Base-by-base conservation (phyloP, 2,329 filamentous ascomycete genomes). In the Aureobasidium vineae region DNA sequence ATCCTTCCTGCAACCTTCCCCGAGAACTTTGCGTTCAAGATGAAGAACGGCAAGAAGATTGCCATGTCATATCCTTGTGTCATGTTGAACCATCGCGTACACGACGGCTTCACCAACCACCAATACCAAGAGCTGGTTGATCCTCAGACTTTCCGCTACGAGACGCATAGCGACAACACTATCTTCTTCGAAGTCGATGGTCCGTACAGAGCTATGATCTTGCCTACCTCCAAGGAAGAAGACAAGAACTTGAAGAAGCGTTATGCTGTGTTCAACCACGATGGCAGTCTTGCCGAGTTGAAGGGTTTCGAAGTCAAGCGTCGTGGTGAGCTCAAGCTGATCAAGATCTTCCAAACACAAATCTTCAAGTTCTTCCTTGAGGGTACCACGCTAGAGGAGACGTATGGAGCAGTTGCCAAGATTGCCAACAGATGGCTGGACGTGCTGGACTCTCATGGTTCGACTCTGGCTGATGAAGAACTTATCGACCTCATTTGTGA, bases 181-280 rank as follows among this genome's bases (percentile, higher is more conserved):
- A 99, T 99, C 77, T 99, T 99, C 81, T 99, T 99, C 80, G 95
- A 99, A 78, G 95, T 99, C 57, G 95, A 99, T 73, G 95, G 95
- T 5, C 95, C 95, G 0, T 99, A 99, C 83, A 93, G 87, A 76
- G 95, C 95, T 69, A 99, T 99, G 95, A 88, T 99, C 68, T 78
- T 99, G 69, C 95, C 95, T 2, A 98, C 95, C 0, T 98, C 94
- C 0, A 98, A 99, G 76, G 95, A 99, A 76, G 95, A 98, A 77
- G 94, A 98, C 81, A 99, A 98, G 82, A 99, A 99, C 78, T 83
- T 99, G 85, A 99, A 99, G 82, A 99, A 99, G 80, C 88, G 95
- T 74, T 99, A 99, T 76, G 95, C 96, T 47, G 95, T 99, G 4
- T 99, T 99, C 85, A 99, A 99, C 74, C 91, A 98, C 69, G 95